These are phyloP conservation scores for Leccinum pachyderme DNA, from an alignment of 1,284 basidiomycete genomes.

Conservation along the genomic window DNA sequence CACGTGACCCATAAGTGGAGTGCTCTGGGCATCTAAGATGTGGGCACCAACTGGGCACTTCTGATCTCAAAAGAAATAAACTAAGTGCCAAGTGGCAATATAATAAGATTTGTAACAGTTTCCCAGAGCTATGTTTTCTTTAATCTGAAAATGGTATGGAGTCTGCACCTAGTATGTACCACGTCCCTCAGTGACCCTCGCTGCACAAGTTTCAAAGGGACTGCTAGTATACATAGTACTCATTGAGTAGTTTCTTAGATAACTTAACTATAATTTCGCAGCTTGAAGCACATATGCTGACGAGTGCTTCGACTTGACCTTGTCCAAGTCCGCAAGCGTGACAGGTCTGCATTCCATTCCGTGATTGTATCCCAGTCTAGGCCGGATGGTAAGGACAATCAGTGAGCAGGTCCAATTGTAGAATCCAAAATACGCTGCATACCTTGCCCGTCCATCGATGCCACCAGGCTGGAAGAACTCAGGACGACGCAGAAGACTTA, in stretches of 20 bases:
- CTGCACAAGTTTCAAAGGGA: no score
- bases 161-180: no score
- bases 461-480: conserved; percentile 67
- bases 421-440: conserved; percentile 8
- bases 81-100: no score
- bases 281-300: conserved; percentile 41
- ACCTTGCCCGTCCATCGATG: conserved; percentile 66
- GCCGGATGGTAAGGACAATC: neutral
- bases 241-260: neutral
- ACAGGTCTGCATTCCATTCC: conserved; percentile 64
- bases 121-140: no score
- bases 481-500: conserved; percentile 69
- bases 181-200: no score
- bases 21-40: no score
- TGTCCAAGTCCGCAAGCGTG: conserved; percentile 64
- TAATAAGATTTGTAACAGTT: no score
- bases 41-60: no score
- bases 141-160: no score
- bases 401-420: conserved; percentile 1
- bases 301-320: conserved; percentile 65
- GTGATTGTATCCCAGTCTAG: conserved; percentile 78
- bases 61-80: no score
- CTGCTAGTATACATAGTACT: no score
- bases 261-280: neutral
- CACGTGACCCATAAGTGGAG: no score